Base-by-base conservation (phyloP, 2,329 filamentous ascomycete genomes). In the Cordyceps cateniannulata region DNA sequence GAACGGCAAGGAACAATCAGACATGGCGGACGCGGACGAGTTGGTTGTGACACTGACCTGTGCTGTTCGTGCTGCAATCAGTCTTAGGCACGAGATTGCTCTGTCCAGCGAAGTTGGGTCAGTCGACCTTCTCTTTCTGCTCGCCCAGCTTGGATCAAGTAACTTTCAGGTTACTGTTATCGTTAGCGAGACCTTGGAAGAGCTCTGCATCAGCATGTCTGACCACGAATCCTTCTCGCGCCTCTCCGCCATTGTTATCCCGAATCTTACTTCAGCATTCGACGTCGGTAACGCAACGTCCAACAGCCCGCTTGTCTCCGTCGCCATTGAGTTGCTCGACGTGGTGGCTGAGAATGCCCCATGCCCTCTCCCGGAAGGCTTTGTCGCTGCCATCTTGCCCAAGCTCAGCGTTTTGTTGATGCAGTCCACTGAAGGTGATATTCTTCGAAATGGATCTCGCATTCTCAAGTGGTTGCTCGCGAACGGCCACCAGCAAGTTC, bases 141-240 rank as follows among this genome's bases (percentile, higher is more conserved):
- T 98, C 63, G 93, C 92, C 24, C 95, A 91, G 72, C 87, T 93
- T 69, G 92, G 92, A 29, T 90, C 93, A 0, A 85, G 84, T 63
- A 98, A 96, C 75, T 96, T 96, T 77, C 93, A 97, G 72, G 84
- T 97, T 51, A 91, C 88, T 0, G 88, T 93, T 77, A 79, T 97
- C 56, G 89, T 98, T 25, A 89, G 85, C 40, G 95, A 99, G 74
- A 87, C 91, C 0, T 96, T 99, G 69, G 93, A 98, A 72, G 91
- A 95, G 48, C 87, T 97, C 61, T 89, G 93, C 6, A 79, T 82
- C 55, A 81, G 79, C 1, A 83, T 96, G 62, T 78, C 88, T 2
- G 85, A 86, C 24, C 76, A 81, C 7, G 84, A 89, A 9, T 82
- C 86, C 1, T 99, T 93, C 72, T 81, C 87, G 53, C 84, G 85